Base-by-base conservation (phyloP, 164 flowering plant species). In the Buxus sempervirens region DNA sequence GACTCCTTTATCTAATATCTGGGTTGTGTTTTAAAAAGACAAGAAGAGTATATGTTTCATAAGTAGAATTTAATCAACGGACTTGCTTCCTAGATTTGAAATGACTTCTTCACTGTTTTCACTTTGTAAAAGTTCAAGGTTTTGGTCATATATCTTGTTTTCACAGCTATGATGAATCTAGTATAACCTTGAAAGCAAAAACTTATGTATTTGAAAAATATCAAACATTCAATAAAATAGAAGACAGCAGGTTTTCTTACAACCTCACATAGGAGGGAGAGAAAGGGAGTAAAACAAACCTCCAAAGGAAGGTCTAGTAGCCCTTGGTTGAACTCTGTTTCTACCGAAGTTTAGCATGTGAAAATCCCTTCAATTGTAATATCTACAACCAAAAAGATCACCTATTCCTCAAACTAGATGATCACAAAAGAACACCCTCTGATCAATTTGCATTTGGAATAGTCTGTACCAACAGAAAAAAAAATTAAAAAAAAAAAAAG, bases 281-380 rank as follows among this genome's bases (percentile, higher is more conserved):
- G 5, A 13, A 28, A 51, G 58, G n/a, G 10, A 41, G 16, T 20
- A 42, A 38, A 20, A 45, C 61, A 12, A 57, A 75, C 81, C 78
- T 75, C 68, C 38, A 66, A 75, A 70, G 55, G 69, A 67, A 71
- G 78, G 69, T 75, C 76, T 75, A 49, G 27, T 73, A 38, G 72
- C 63, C 69, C 81, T 75, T 14, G 78, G 66, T 61, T 72, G 78
- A 69, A 60, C 48, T 70, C 81, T 75, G 51, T 27, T 70, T 65
- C 76, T 70, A 69, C 54, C 49, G 60, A 66, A 32, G 63, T 68
- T 62, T 55, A 75, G 69, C 81, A 78, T 78, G 73, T 61, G 77
- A 61, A 12, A 38, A 23, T 23, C 16, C 1, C 53, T 62, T 45
- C 65, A 21, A 38, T 14, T 16, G n/a, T n/a, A 38, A 19, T 8